Evolutionary conservation across 1,284 basidiomycete species (phyloP).

Genomic region (Paramarasmius palmivorus): DNA sequence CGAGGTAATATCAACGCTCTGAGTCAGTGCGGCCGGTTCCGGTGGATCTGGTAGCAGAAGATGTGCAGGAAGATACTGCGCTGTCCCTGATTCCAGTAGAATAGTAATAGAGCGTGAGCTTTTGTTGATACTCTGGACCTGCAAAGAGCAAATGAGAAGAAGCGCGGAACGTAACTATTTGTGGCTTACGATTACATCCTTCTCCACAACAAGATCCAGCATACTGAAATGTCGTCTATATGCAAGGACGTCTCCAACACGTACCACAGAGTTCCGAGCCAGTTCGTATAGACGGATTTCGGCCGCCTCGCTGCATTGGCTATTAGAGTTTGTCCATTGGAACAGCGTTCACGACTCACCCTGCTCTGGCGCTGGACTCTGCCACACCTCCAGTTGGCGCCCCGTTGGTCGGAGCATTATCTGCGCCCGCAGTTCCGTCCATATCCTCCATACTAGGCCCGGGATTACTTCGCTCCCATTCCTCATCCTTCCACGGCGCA

Average conservation of each 20-base stretch:
- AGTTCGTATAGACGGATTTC: slow-evolving; percentile 45
- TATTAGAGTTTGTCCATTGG: neutral
- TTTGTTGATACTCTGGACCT: slow-evolving; percentile 48
- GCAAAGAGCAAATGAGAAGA: slow-evolving; percentile 5
- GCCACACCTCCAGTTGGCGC: slow-evolving; percentile 4
- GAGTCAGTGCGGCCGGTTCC: slow-evolving; percentile 30
- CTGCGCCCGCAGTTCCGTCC: slow-evolving; percentile 12
- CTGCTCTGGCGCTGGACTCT: slow-evolving; percentile 21
- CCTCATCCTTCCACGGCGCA: slow-evolving; percentile 63
- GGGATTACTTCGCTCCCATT: slow-evolving; percentile 40
- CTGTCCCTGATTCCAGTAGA: slow-evolving; percentile 38
- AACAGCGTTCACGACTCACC: slow-evolving; percentile 27
- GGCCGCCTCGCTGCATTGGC: slow-evolving; percentile 28
- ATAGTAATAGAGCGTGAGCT: slow-evolving; percentile 41
- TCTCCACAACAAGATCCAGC: slow-evolving; percentile 42
- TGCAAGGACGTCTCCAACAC: slow-evolving; percentile 52
- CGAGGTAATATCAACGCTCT: slow-evolving; percentile 38
- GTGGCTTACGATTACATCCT: slow-evolving; percentile 49
- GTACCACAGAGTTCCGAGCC: slow-evolving; percentile 42
- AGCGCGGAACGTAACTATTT: neutral
- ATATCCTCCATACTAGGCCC: slow-evolving; percentile 32
- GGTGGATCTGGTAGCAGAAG: slow-evolving; percentile 34
- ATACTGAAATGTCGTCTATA: slow-evolving; percentile 47
- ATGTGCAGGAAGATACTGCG: slow-evolving; percentile 34
- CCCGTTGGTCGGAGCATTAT: neutral